These are phyloP conservation scores for Penicillium digitatum DNA, from an alignment of 2,329 filamentous ascomycete species.

Conservation along the genomic window DNA sequence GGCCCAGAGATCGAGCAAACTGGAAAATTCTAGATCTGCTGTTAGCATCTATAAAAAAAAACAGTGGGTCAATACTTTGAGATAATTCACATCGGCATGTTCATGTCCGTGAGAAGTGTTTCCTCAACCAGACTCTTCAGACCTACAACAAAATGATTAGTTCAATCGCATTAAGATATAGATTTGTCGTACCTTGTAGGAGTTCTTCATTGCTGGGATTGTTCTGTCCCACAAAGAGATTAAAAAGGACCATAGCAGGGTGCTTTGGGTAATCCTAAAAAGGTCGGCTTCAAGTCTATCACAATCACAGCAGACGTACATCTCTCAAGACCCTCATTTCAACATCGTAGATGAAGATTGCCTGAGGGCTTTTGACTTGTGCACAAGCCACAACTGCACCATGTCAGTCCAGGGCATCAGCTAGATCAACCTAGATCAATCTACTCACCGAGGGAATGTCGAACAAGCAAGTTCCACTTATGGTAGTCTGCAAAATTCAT, in stretches of 20 bases:
- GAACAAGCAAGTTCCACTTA: conserved; percentile 63
- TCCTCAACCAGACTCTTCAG: conserved; percentile 52
- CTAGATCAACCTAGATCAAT: too few species aligned
- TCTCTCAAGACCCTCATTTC: conserved; percentile 58
- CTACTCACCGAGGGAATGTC: conserved; percentile 58
- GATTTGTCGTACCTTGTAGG: conserved; percentile 34
- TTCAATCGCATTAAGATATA: neutral
- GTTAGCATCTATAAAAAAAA: neutral
- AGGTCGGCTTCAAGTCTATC: neutral
- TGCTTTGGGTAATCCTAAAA: conserved; percentile 50
- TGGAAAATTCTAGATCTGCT: neutral
- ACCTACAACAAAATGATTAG: conserved; percentile 36
- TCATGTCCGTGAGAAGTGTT: neutral
- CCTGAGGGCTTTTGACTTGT: conserved; percentile 41
- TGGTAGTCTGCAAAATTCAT: conserved; percentile 51
- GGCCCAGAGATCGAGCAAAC: neutral
- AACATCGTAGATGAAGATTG: conserved; percentile 52
- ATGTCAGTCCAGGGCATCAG: conserved; percentile 3
- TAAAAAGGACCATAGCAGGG: conserved; percentile 63
- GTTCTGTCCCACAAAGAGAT: conserved; percentile 57
- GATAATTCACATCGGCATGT: neutral
- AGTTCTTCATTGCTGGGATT: conserved; percentile 40
- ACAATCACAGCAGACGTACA: conserved; percentile 48
- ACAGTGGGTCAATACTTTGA: neutral
- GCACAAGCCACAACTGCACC: conserved; percentile 28